These are phyloP conservation scores for Fomitiporia mediterranea DNA, from an alignment of 1,284 basidiomycete genomes.

Conservation along the genomic window DNA sequence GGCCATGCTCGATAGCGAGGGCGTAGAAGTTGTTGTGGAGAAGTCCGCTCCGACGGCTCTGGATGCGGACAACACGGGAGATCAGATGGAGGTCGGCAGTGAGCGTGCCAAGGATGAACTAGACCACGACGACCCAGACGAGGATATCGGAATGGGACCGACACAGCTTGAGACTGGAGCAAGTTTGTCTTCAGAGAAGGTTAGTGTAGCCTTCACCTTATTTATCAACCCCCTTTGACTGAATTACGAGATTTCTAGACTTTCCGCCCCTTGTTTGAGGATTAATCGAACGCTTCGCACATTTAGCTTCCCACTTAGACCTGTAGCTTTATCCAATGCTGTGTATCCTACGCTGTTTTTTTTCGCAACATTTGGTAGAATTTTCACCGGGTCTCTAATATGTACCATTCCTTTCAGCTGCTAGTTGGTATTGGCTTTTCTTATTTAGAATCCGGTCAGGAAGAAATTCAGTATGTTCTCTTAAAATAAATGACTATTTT, in stretches of 20 bases:
- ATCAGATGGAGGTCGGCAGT: neutral
- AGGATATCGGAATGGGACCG: slow-evolving; percentile 11
- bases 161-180: neutral
- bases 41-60: neutral
- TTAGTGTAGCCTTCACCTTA: neutral
- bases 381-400: no score
- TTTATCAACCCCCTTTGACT: neutral
- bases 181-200: neutral
- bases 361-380: no score
- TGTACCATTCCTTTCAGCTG: no score
- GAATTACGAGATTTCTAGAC: neutral
- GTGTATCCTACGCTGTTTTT: no score
- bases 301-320: no score
- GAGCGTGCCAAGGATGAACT: neutral
- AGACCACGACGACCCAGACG: slow-evolving; percentile 9
- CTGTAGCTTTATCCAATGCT: no score
- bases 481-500: no score
- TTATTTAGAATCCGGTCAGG: no score
- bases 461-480: no score
- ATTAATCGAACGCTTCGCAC: no score
- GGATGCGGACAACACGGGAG: neutral
- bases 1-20: slow-evolving; percentile 61
- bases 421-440: no score
- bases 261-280: slow-evolving; percentile 7
- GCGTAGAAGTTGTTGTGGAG: slow-evolving; percentile 44